Evolutionary conservation across 768 basidiomycete genomes (phyloP).

Genomic region (Lactarius vividus): DNA sequence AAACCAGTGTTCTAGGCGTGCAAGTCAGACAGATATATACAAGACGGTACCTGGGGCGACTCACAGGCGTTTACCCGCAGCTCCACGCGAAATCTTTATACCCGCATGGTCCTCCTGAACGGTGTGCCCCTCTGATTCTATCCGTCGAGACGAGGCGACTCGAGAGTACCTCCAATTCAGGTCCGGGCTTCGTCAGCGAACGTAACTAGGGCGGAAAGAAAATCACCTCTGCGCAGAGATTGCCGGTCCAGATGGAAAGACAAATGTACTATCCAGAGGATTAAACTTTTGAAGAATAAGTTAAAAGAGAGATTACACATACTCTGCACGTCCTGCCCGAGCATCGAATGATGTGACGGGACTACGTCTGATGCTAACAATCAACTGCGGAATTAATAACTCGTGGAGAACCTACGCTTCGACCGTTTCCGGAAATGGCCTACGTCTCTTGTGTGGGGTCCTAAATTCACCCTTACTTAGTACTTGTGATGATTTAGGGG

Average conservation of each 20-base stretch:
- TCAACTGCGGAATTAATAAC: not conserved
- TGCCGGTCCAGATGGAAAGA: not conserved
- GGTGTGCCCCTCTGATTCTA: conserved; percentile 4
- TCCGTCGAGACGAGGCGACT: conserved; percentile 5
- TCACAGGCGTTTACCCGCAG: conserved; percentile 12
- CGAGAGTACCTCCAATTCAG: not conserved
- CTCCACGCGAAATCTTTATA: conserved; percentile 14
- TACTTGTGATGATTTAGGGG: conserved; percentile 5
- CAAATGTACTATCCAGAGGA: not conserved
- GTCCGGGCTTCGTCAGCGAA: not conserved
- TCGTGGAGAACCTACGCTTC: conserved; percentile 4
- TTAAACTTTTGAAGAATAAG: not conserved
- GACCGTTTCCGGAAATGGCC: not conserved
- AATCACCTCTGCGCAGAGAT: conserved; percentile 4
- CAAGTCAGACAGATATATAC: not conserved
- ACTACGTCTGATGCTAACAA: not conserved
- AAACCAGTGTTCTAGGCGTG: conserved; percentile 3
- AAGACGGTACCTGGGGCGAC: not conserved
- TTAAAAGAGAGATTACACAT: not conserved
- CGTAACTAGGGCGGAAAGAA: not conserved
- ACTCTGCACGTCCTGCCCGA: not conserved
- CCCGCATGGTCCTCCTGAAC: conserved; percentile 15
- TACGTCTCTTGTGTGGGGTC: conserved; percentile 19
- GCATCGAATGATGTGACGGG: not conserved
- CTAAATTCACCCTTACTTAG: not conserved